Evolutionary conservation across 306 rosid genomes (phyloP), one percentile per base, ranked within the genome.

Genomic region (Hippophae tibetana): DNA sequence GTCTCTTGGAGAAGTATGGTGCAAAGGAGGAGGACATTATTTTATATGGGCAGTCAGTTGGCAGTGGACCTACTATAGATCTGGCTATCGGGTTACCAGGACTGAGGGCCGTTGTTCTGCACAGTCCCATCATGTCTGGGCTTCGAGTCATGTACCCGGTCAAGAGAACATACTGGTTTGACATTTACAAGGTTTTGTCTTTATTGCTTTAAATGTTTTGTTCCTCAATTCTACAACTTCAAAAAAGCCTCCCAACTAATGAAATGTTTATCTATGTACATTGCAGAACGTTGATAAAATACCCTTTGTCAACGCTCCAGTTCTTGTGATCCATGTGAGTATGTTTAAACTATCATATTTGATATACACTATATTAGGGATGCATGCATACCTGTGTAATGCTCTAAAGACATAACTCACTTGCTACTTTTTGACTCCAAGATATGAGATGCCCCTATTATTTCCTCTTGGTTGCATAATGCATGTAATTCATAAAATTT

Each of bases 121-220:
- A 92, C 52, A 92, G 98, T 69, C 93, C 95, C 6, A 92, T 92
- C 73, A 58, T 85, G 80, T 92, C 98, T 52, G 98, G 98, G 54
- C 82, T 92, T 43, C 81, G 98, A 56, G 98, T 92, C 82, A 85
- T 92, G 98, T 92, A 92, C 66, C 98, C 96, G 0, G 93, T 92
- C 61, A 92, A 87, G 77, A 73, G 92, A 75, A 79, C 98, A 0
- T 92, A 81, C 79, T 92, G 98, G 98, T 87, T 92, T 54, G 96
- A 92, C 83, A 92, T 92, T 73, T 92, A 85, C 43, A 92, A 92
- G 98, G 98, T 92, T 54, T 52, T 47, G 56, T 75, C 68, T 58
- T 48, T 72, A 66, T 42, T 45, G 54, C 58, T 25, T 58, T 61
- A 42, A 14, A 58, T 56, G 66, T 38, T 40, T 10, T 63, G 58